These are phyloP conservation scores for Falciphora oryzae DNA, from an alignment of 2,329 filamentous ascomycete genomes.

Conservation along the genomic window DNA sequence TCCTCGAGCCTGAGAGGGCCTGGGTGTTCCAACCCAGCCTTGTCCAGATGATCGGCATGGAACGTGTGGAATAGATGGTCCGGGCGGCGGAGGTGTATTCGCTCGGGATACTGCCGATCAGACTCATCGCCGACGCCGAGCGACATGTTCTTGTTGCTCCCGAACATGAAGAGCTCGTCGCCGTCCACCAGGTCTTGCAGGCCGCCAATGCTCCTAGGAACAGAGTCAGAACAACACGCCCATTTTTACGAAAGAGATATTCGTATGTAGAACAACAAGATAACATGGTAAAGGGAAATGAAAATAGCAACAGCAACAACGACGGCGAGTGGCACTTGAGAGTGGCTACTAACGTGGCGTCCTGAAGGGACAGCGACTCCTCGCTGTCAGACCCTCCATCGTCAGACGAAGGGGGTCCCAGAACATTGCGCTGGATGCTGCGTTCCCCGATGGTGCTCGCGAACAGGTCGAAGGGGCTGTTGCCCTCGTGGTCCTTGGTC, in stretches of 20 bases:
- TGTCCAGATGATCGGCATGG: constrained; percentile 59
- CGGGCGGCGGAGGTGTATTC: constrained; percentile 69
- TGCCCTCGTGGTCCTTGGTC: constrained; percentile 91
- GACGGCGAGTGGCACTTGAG: too few species aligned
- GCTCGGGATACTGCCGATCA: constrained; percentile 88
- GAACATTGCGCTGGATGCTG: constrained; percentile 37
- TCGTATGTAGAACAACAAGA: too few species aligned
- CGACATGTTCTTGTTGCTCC: constrained; percentile 92
- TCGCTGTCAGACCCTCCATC: constrained; percentile 37
- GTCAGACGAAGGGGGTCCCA: constrained; percentile 28
- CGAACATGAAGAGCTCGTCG: constrained; percentile 88
- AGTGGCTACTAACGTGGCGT: constrained; percentile 2
- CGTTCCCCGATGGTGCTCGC: constrained; percentile 77
- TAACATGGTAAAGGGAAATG: too few species aligned
- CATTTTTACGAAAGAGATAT: not conserved
- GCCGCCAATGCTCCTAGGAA: constrained; percentile 12
- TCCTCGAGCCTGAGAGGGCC: constrained; percentile 4
- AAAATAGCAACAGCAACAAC: too few species aligned
- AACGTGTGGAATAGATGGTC: constrained; percentile 70
- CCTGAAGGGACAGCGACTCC: constrained; percentile 1
- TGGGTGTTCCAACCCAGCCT: constrained; percentile 23
- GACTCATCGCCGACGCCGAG: constrained; percentile 94
- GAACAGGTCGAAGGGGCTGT: constrained; percentile 91
- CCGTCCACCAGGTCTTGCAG: constrained; percentile 36
- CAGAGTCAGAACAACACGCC: constrained; percentile 6